Evolutionary conservation across 768 basidiomycete genomes (phyloP).

Genomic region (Hygrophorus russula): DNA sequence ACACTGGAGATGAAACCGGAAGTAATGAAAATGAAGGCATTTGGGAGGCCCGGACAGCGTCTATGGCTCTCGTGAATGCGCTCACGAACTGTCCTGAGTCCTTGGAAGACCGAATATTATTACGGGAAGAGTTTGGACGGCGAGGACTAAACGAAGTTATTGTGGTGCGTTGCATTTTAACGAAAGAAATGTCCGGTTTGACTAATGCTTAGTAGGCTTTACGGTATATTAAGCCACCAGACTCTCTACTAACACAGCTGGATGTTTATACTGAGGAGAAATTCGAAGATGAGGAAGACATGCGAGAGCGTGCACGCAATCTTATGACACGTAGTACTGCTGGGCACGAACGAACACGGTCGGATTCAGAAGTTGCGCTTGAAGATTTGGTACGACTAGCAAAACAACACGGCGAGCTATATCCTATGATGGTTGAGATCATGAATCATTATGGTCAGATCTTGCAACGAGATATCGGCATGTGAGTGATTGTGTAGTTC

Average conservation of each 20-base stretch:
- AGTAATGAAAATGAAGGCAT: conserved; percentile 51
- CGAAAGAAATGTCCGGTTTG: background rate
- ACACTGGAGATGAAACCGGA: conserved; percentile 18
- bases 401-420: conserved; percentile 50
- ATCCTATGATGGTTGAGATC: conserved; percentile 49
- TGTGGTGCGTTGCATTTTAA: conserved; percentile 43
- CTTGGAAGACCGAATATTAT: conserved; percentile 65
- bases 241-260: conserved; percentile 66
- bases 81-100: conserved; percentile 64
- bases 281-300: conserved; percentile 81
- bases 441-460: conserved; percentile 44
- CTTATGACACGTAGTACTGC: conserved; percentile 16
- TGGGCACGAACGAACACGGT: conserved; percentile 22
- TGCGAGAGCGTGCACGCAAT: conserved; percentile 49
- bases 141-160: conserved; percentile 78
- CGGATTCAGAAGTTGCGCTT: conserved; percentile 44
- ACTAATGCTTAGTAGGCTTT: conserved; percentile 38
- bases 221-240: conserved; percentile 67
- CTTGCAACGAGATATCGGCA: conserved; percentile 46
- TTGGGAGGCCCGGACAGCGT: conserved; percentile 75
- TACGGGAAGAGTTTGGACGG: conserved; percentile 76
- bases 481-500: conserved; percentile 30
- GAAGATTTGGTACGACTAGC: conserved; percentile 52
- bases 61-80: conserved; percentile 73
- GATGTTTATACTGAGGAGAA: conserved; percentile 81